Evolutionary conservation across 2,329 filamentous ascomycete species (phyloP), one percentile per base, ranked within the genome.

Genomic region (Fusarium fracticaudum): DNA sequence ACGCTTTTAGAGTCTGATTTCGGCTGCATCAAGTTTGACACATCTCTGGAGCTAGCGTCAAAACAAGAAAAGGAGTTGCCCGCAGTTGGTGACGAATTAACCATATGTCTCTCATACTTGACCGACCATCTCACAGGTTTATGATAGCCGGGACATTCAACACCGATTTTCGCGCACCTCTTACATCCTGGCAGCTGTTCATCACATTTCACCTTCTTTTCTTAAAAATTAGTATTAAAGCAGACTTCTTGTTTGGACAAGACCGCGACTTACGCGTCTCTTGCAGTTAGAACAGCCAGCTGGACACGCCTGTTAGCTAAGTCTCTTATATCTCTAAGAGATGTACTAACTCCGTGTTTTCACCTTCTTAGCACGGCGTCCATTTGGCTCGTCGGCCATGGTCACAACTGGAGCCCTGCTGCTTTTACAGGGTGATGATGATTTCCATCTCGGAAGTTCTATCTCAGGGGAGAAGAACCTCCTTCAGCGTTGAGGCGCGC

Each of bases 171-270:
- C 12, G 57, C 45, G 22, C 72, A 76, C 50, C 69, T 64, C 3
- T 53, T 54, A 33, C 69, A 76, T 22, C 44, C 64, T 4, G 72
- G 72, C 9, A 60, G 20, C 20, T 47, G 44, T 22, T 76, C 72
- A 40, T 76, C 72, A 14, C 73, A 75, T 37, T 76, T 76, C 22
- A 76, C n/a, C 10, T 62, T 68, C 65, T 74, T 6, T 22, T 8
- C 35, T 26, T 2, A 9, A 20, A 17, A 15, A 20, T 73, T 12
- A 67, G 69, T 15, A 37, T 35, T 11, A 0, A 18, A 14, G 6
- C 5, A 10, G 15, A 17, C 8, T 29, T 11, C n/a, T n/a, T 24
- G 11, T 14, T 6, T 18, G 13, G 35, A 58, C 24, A 15, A 6
- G 12, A 8, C 35, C 2, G n/a, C 14, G 22, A 57, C 70, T 44